phyloP scores from a whole-genome alignment of 1,139 yeast genomes.

The Blastobotrys malaysiensis region DNA sequence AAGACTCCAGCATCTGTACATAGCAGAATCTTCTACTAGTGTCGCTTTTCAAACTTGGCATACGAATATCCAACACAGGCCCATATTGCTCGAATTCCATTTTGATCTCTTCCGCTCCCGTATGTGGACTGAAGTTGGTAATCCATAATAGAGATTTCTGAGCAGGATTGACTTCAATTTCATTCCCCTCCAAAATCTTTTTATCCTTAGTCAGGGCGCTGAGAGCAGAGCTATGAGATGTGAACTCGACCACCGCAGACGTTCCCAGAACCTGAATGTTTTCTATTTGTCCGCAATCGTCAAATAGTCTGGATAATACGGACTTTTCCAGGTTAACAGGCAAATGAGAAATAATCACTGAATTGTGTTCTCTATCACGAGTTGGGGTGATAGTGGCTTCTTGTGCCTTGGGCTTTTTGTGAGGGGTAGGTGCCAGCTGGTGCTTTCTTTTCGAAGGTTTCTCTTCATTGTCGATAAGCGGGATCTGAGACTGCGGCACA shows the following conservation, averaged over 20 bases:
- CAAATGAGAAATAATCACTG: conserved; percentile 45
- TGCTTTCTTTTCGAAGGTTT: conserved; percentile 2
- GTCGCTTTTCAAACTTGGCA: conserved; percentile 60
- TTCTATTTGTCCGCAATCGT: conserved; percentile 56
- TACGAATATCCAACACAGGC: conserved; percentile 48
- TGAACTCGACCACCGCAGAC: conserved; percentile 46
- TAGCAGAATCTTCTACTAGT: conserved; percentile 69
- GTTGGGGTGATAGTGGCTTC: not conserved
- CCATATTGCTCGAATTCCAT: conserved; percentile 45
- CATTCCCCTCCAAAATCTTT: conserved; percentile 42
- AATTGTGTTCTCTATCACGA: conserved; percentile 53
- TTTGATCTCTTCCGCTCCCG: conserved; percentile 39
- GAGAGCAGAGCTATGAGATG: conserved; percentile 44
- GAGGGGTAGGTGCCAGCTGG: not conserved
- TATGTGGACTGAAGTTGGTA: conserved; percentile 66
- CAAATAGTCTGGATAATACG: conserved; percentile 42
- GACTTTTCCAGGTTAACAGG: conserved; percentile 33
- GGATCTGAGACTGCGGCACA: too few species aligned
- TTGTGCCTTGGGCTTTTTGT: not conserved
- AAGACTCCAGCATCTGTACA: conserved; percentile 40
- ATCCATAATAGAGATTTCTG: conserved; percentile 52
- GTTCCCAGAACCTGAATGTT: conserved; percentile 27
- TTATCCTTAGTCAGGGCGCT: conserved; percentile 57
- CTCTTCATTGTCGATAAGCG: not conserved
- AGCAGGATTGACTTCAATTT: conserved; percentile 45